These are phyloP conservation scores for Irineochytrium annulatum DNA, from an alignment of 192 early-diverging fungal genomes.

Conservation along the genomic window DNA sequence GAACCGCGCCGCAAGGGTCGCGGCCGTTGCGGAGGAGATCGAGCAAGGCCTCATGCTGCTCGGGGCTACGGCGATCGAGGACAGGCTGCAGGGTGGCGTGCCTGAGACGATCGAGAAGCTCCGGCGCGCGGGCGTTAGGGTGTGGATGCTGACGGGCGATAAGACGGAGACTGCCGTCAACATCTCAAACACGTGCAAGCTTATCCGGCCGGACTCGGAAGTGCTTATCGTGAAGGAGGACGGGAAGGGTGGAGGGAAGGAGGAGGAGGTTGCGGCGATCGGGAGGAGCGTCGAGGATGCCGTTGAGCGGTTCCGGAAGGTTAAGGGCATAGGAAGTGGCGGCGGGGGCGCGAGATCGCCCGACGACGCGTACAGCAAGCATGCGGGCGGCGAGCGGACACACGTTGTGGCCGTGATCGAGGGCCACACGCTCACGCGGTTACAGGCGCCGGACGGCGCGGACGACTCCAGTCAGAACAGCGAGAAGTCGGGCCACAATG, in stretches of 20 bases:
- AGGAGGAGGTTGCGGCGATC: slow-evolving; percentile 22
- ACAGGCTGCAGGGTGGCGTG: slow-evolving; percentile 80
- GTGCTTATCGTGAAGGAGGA: slow-evolving; percentile 39
- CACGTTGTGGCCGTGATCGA: slow-evolving; percentile 24
- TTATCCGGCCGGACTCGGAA: slow-evolving; percentile 49
- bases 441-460: slow-evolving; percentile 32
- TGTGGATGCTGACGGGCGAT: slow-evolving; percentile 93
- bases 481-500: slow-evolving; percentile 29
- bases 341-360: background rate
- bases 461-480: slow-evolving; percentile 32
- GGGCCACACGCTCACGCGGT: slow-evolving; percentile 31
- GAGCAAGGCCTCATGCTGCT: slow-evolving; percentile 71
- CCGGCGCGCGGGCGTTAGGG: slow-evolving; percentile 68
- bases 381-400: background rate
- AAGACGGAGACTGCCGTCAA: slow-evolving; percentile 91
- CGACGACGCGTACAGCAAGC: background rate
- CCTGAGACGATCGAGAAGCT: slow-evolving; percentile 79
- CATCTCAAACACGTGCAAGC: slow-evolving; percentile 74
- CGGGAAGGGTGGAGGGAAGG: slow-evolving; percentile 13
- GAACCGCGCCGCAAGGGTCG: slow-evolving; percentile 75
- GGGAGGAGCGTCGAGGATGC: slow-evolving; percentile 21
- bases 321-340: background rate
- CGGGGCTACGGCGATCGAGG: slow-evolving; percentile 87
- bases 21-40: slow-evolving; percentile 69
- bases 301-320: slow-evolving; percentile 7